These are phyloP conservation scores for Kokia cookei DNA, from an alignment of 441 rosid species.

Conservation along the genomic window DNA sequence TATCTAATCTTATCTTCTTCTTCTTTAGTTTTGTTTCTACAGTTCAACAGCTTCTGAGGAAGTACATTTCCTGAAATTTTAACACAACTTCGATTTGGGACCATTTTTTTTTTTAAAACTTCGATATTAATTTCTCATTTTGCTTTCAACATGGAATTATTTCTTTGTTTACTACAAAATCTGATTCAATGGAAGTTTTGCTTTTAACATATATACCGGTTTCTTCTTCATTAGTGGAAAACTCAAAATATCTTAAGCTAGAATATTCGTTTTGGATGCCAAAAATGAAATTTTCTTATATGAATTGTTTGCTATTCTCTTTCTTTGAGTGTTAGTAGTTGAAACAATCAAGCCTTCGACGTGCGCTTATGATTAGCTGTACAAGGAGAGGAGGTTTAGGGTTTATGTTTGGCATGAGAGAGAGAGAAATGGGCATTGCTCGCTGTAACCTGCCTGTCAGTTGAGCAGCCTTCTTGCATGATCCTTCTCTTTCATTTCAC, in stretches of 20 bases:
- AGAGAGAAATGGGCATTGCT: constrained; percentile 39
- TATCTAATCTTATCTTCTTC: not conserved
- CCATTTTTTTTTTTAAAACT: not conserved
- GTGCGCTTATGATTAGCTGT: constrained; percentile 34
- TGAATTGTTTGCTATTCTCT: not conserved
- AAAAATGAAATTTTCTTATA: not conserved
- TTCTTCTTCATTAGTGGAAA: not conserved
- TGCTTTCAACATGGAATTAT: not conserved
- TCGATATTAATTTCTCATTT: not conserved
- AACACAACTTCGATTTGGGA: not conserved
- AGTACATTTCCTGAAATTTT: not conserved
- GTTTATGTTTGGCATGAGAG: constrained; percentile 57
- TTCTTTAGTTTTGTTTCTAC: not conserved
- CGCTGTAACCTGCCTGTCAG: constrained; percentile 96
- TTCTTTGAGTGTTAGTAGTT: constrained; percentile 15
- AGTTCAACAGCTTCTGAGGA: not conserved
- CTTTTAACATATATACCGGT: not conserved
- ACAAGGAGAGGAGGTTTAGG: constrained; percentile 37
- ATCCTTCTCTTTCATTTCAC: constrained; percentile 22
- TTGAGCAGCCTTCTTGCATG: constrained; percentile 95
- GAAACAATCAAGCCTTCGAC: constrained; percentile 36
- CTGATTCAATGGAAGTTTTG: not conserved
- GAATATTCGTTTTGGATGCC: not conserved
- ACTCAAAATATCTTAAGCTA: not conserved
- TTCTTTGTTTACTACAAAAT: not conserved